phyloP scores from a whole-genome alignment of 2,329 filamentous ascomycete species.

The Domatiomyces globalis region DNA sequence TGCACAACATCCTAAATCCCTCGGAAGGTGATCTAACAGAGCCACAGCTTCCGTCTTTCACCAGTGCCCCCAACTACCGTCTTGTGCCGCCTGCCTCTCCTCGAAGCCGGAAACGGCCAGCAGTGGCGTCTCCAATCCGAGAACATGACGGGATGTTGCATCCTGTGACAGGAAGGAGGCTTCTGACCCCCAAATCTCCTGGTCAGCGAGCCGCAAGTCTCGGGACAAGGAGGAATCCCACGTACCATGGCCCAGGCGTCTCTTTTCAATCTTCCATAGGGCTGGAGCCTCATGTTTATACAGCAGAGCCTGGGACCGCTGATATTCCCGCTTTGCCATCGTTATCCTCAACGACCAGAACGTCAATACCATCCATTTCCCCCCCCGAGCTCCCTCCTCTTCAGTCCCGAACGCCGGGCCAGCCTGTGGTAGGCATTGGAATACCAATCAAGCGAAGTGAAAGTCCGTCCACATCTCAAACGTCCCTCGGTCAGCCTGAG shows the following conservation, averaged over 20 bases:
- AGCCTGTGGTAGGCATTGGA: neutral
- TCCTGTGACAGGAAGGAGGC: constrained; percentile 26
- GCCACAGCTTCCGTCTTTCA: constrained; percentile 1
- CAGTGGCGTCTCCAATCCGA: constrained; percentile 10
- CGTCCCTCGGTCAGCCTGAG: constrained; percentile 6
- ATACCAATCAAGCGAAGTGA: constrained; percentile 3
- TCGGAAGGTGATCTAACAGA: constrained; percentile 18
- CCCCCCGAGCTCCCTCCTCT: neutral
- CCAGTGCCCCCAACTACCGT: constrained; percentile 4
- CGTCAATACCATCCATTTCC: neutral
- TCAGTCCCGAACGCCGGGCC: neutral
- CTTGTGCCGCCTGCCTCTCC: constrained; percentile 17
- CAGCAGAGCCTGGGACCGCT: constrained; percentile 29
- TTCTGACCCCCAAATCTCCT: constrained; percentile 47
- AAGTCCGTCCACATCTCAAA: constrained; percentile 3
- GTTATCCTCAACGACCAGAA: constrained; percentile 15
- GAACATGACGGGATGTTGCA: constrained; percentile 4
- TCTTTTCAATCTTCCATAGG: constrained; percentile 36
- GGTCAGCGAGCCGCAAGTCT: constrained; percentile 37
- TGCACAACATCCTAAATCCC: constrained; percentile 35
- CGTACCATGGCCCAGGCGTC: constrained; percentile 35
- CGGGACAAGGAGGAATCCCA: constrained; percentile 27
- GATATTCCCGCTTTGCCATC: constrained; percentile 36
- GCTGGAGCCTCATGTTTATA: constrained; percentile 29
- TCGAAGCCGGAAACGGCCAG: constrained; percentile 14